phyloP scores from a whole-genome alignment of 75 land plant genomes.

The Cryptomeria japonica region DNA sequence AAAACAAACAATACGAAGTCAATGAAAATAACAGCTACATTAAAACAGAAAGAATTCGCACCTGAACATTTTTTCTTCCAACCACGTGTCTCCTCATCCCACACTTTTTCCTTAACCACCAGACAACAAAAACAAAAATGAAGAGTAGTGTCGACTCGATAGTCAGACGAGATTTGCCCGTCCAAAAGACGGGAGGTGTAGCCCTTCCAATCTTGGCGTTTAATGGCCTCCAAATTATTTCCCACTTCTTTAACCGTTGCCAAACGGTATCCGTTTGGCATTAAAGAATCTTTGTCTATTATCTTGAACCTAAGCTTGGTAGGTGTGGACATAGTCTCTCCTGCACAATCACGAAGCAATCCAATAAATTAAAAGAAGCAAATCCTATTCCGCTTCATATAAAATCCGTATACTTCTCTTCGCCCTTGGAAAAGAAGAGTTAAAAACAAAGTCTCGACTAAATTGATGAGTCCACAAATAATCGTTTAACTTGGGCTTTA shows the following conservation, averaged over 20 bases:
- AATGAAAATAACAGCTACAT: neutral
- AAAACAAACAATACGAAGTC: neutral
- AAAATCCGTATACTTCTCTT: no score
- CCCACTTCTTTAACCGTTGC: neutral
- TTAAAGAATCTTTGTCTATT: neutral
- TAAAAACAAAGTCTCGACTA: no score
- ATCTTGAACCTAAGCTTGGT: neutral
- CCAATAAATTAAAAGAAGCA: no score
- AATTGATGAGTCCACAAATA: no score
- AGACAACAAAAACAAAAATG: neutral
- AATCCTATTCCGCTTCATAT: no score
- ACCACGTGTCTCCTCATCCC: neutral
- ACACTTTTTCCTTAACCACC: neutral
- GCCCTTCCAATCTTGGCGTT: no score
- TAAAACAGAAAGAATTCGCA: neutral
- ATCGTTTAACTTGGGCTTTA: no score
- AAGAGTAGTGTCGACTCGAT: neutral
- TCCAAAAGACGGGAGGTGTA: neutral
- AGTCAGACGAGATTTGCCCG: neutral
- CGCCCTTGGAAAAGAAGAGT: no score
- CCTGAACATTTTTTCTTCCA: neutral
- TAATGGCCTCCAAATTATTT: no score
- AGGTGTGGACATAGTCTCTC: no score
- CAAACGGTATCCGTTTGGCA: conserved; percentile 1
- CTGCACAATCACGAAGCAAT: no score